Base-by-base conservation (phyloP, 2,329 filamentous ascomycete genomes). In the Hypoxylon sp. region DNA sequence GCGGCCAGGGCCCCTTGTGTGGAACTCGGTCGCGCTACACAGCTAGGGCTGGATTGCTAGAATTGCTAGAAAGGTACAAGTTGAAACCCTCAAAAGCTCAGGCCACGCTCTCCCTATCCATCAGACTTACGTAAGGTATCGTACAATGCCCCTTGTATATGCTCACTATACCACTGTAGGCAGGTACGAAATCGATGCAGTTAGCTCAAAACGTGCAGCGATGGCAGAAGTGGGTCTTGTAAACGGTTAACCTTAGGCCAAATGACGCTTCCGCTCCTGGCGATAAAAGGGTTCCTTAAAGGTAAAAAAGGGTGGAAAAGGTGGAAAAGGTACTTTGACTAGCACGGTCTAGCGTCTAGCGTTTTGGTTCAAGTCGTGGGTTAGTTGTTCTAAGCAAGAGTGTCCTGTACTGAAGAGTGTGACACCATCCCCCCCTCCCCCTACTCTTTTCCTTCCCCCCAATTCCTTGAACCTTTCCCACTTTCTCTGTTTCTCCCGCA, bases 401-500 rank as follows among this genome's bases (percentile, higher is more conserved):
- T 62, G 51, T 63, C 63, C 59, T 62, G 51, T 63, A 59, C 59
- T 67, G 54, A 62, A 67, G 59, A 46, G 61, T 68, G 66, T 68
- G 66, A 68, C 66, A 65, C 62, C 62, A 68, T 61, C 27, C 61
- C 57, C 57, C 54, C 57, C 61, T 54, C 63, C 50, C 63, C 50
- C 63, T 51, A 48, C 56, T 52, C 58, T 65, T 59, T 59, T 62
- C 30, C 52, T 53, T 46, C 59, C 58, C 53, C 68, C 62, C 60
- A 50, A 58, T 68, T 65, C 61, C 66, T 68, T 61, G 63, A 59
- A 52, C 59, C 62, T 68, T 67, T 65, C 67, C 67, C 67, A 60
- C 63, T 72, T 68, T 69, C 70, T 71, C 67, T 64, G 61, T 70
- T 70, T 69, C 67, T 70, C 66, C 73, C 72, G 69, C 69, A 62